Evolutionary conservation across 2,329 filamentous ascomycete genomes (phyloP), one percentile per base, ranked within the genome.

Genomic region (Fusarium praegraminearum): DNA sequence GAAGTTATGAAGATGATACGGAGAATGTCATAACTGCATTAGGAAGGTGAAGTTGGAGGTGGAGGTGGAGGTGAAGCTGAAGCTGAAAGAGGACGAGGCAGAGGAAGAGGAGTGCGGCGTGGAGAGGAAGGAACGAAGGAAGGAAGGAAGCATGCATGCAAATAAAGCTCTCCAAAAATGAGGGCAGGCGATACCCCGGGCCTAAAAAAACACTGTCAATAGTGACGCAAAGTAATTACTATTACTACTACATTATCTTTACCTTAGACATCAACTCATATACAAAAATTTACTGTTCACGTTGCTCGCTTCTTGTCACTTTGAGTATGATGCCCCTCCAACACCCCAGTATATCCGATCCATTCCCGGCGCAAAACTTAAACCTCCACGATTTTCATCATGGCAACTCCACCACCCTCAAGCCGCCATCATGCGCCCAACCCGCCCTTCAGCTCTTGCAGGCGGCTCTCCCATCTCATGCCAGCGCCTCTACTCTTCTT

Each of bases 101-200:
- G 28, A 30, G 28, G 12, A 30, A 11, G 41, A 68, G 35, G 36
- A 12, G 66, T 40, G 41, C 16, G 50, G 47, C 47, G 51, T 49
- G 35, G 41, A 24, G 51, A 44, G 22, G n/a, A 26, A 22, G 22
- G 16, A 55, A 46, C 38, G 52, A 44, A 36, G 35, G 33, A 35
- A 36, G 33, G 18, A 41, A 63, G 57, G 55, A 66, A 52, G 56
- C 46, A 60, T 47, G 60, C 52, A 52, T 32, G 45, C 63, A 56
- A 56, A 69, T 54, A 67, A 65, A 63, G 62, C 62, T 68, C 72
- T 73, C 67, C 28, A n/a, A 30, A 52, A 59, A 65, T 51, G 69
- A 72, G 71, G 73, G 71, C 64, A 73, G 73, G 67, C 73, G 73
- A 75, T 75, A 75, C 73, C 73, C 62, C 40, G 55, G 62, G 54